Conservation (phyloP, 495 filamentous ascomycete species). For the Aspergillus bertholletiae region DNA sequence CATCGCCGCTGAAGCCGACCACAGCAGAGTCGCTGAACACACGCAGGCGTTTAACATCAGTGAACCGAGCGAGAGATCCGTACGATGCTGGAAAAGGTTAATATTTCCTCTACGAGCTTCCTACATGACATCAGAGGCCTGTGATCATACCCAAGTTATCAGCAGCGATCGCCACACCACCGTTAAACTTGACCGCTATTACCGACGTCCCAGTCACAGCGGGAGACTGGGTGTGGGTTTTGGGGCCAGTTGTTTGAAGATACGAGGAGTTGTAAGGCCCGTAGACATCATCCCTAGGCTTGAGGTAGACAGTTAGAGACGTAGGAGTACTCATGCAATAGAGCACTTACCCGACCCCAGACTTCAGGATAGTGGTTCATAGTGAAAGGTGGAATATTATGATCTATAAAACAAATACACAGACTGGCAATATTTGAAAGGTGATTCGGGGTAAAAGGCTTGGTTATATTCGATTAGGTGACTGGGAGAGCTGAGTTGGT, state of each 20-base stretch:
- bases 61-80: conserved; percentile 94
- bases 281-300: conserved; percentile 96
- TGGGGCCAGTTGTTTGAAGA: conserved; percentile 67
- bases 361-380: conserved; percentile 97
- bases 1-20: conserved; percentile 88
- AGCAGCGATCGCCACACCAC: conserved; percentile 92
- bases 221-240: conserved; percentile 82
- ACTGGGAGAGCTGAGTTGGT: conserved; percentile 4
- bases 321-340: conserved; percentile 12
- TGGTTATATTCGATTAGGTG: neutral
- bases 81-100: conserved; percentile 71
- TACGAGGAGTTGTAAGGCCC: conserved; percentile 87
- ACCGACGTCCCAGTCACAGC: conserved; percentile 96
- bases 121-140: neutral
- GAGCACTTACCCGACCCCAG: conserved; percentile 83
- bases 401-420: neutral
- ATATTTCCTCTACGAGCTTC: neutral
- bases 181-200: conserved; percentile 88
- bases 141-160: conserved; percentile 80
- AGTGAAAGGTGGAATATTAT: conserved; percentile 12
- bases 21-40: conserved; percentile 70
- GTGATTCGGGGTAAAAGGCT: neutral
- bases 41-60: conserved; percentile 85
- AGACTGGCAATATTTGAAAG: conserved; percentile 3
- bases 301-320: conserved; percentile 23